Conservation (phyloP, 768 basidiomycete species). For the Tricholoma bakamatsutake region DNA sequence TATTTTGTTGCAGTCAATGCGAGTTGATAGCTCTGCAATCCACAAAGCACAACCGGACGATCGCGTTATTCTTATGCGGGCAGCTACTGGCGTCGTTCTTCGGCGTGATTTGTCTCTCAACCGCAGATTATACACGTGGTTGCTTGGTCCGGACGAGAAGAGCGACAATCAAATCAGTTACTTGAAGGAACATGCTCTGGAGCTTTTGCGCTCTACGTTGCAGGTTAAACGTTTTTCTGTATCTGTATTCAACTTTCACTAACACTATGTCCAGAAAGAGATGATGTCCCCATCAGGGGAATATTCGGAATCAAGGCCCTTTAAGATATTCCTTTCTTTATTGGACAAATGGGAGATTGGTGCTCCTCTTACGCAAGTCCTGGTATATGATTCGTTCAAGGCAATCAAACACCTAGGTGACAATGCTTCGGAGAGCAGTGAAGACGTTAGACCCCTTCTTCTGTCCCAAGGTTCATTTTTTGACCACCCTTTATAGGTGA, state of each 20-base stretch:
- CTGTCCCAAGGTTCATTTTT: not conserved
- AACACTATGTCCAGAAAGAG: conserved; percentile 48
- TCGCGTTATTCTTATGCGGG: conserved; percentile 76
- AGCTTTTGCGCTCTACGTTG: conserved; percentile 63
- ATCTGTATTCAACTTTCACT: not conserved
- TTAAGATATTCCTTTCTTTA: conserved; percentile 92
- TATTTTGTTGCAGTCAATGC: conserved; percentile 71
- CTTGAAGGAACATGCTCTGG: conserved; percentile 64
- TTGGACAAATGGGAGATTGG: conserved; percentile 98
- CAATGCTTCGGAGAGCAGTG: conserved; percentile 43
- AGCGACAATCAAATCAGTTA: conserved; percentile 70
- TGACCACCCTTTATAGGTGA: conserved; percentile 38
- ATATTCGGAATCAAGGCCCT: conserved; percentile 79
- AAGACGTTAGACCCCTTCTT: conserved; percentile 46
- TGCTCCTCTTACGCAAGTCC: conserved; percentile 63
- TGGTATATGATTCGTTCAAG: conserved; percentile 77
- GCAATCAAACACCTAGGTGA: conserved; percentile 57
- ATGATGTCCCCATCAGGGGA: conserved; percentile 69
- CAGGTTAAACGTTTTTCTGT: conserved; percentile 36
- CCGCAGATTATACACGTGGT: conserved; percentile 88
- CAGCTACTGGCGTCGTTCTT: conserved; percentile 84
- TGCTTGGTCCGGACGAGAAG: conserved; percentile 79
- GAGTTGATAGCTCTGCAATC: conserved; percentile 66
- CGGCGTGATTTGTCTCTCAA: conserved; percentile 91
- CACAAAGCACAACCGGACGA: conserved; percentile 68